Conservation (phyloP, 352 stramenopile species). For the Globisporangium radiosum region DNA sequence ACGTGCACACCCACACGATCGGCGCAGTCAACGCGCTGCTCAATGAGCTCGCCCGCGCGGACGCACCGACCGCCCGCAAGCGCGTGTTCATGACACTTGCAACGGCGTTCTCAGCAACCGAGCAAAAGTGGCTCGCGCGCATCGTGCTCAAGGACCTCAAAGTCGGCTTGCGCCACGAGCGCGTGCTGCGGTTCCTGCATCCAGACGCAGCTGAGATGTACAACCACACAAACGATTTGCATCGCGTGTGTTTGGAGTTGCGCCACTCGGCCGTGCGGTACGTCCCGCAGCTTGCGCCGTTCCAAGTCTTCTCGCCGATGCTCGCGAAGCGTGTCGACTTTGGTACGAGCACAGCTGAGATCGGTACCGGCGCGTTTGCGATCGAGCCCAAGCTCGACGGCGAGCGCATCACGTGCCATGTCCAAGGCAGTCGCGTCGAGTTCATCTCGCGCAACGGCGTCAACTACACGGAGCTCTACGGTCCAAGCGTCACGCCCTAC, state of each 20-base stretch:
- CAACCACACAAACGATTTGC: slow-evolving; percentile 83
- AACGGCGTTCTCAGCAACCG: slow-evolving; percentile 63
- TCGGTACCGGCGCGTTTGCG: slow-evolving; percentile 64
- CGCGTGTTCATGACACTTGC: slow-evolving; percentile 65
- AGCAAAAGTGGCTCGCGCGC: slow-evolving; percentile 83
- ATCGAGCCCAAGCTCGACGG: slow-evolving; percentile 85
- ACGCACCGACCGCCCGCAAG: slow-evolving; percentile 37
- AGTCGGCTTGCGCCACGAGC: slow-evolving; percentile 74
- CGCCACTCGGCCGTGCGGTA: slow-evolving; percentile 78
- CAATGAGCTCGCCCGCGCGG: slow-evolving; percentile 39
- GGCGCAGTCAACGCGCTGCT: slow-evolving; percentile 55
- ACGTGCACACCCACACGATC: slow-evolving; percentile 47
- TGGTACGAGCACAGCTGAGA: slow-evolving; percentile 68
- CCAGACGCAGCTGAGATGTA: slow-evolving; percentile 83
- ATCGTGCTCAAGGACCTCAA: slow-evolving; percentile 86
- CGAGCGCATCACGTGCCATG: slow-evolving; percentile 78
- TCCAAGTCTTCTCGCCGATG: slow-evolving; percentile 85
- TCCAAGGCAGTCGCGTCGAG: slow-evolving; percentile 50
- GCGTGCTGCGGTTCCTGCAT: slow-evolving; percentile 75
- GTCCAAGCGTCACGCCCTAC: slow-evolving; percentile 46
- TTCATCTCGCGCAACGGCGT: slow-evolving; percentile 83
- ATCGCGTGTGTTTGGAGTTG: slow-evolving; percentile 62
- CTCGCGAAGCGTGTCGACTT: slow-evolving; percentile 81
- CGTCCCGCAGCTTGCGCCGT: slow-evolving; percentile 70
- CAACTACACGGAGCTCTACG: slow-evolving; percentile 78